These are phyloP conservation scores for Kwoniella dejecticola DNA, from an alignment of 768 basidiomycete genomes.

Conservation along the genomic window DNA sequence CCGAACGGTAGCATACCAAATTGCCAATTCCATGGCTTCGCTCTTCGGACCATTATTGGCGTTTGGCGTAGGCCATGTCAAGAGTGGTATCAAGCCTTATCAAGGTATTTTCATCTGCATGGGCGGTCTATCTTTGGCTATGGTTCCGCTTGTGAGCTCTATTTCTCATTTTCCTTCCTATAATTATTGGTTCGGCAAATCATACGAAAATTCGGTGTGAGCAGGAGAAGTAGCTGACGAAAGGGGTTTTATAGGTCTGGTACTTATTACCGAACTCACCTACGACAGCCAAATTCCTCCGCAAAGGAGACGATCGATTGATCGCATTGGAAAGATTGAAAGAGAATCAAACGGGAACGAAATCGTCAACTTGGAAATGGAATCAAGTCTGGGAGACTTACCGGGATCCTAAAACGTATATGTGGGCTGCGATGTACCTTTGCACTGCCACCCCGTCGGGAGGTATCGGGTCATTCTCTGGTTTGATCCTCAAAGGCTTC, in stretches of 20 bases:
- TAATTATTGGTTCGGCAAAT: background rate
- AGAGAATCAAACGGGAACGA: constrained; percentile 45
- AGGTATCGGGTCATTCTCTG: constrained; percentile 19
- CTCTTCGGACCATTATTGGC: constrained; percentile 30
- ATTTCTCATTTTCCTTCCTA: background rate
- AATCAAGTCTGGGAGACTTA: constrained; percentile 34
- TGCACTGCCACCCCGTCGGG: constrained; percentile 17
- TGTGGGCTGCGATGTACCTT: constrained; percentile 25
- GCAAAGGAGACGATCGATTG: constrained; percentile 36
- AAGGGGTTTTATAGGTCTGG: constrained; percentile 10
- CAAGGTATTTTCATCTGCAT: constrained; percentile 40
- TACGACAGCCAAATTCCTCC: constrained; percentile 40
- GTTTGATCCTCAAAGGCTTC: constrained; percentile 29
- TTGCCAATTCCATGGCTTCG: constrained; percentile 28
- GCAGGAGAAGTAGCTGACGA: too few relatives aligned
- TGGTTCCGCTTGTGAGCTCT: constrained; percentile 25
- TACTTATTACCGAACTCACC: constrained; percentile 41
- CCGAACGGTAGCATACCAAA: constrained; percentile 30
- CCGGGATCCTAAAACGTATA: constrained; percentile 34
- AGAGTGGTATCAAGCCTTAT: constrained; percentile 19
- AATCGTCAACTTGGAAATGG: constrained; percentile 30
- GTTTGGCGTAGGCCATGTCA: constrained; percentile 17
- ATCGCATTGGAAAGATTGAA: constrained; percentile 41
- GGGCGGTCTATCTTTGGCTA: constrained; percentile 30
- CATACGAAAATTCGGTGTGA: too few relatives aligned